Percentiles rank a stretch among this genome's conserved stretches.
Evolutionary conservation across 2,329 filamentous ascomycete genomes (phyloP).

Genomic region (Penicillium janthinellum): DNA sequence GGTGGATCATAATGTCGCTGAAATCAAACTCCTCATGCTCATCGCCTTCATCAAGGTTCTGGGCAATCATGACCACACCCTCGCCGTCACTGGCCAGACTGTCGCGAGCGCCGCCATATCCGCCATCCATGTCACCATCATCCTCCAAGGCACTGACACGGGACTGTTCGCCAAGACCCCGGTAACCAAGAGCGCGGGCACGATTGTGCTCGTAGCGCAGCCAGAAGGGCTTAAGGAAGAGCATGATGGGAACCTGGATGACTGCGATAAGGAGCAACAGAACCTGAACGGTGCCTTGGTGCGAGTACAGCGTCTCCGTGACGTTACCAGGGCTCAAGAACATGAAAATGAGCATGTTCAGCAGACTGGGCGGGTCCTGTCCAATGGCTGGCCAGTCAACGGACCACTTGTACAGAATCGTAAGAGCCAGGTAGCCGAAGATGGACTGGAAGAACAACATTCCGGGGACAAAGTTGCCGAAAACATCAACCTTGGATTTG

Average conservation of each 20-base stretch:
- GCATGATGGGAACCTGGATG: slow-evolving; percentile 81
- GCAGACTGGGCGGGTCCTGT: slow-evolving; percentile 74
- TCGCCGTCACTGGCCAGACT: slow-evolving; percentile 77
- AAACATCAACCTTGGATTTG: slow-evolving; percentile 92
- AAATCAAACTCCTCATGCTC: slow-evolving; percentile 98
- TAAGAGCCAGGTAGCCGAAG: slow-evolving; percentile 92
- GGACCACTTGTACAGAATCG: slow-evolving; percentile 96
- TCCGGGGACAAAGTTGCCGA: slow-evolving; percentile 94
- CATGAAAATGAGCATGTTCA: slow-evolving; percentile 99
- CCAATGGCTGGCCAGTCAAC: slow-evolving; percentile 77
- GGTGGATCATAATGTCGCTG: slow-evolving; percentile 96
- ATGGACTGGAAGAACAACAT: slow-evolving; percentile 99
- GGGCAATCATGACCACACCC: slow-evolving; percentile 82
- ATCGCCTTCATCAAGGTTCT: slow-evolving; percentile 72
- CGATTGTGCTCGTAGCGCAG: slow-evolving; percentile 91
- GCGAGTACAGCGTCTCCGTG: slow-evolving; percentile 70
- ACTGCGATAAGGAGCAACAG: slow-evolving; percentile 80
- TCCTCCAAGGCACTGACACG: slow-evolving; percentile 87
- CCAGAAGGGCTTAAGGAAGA: slow-evolving; percentile 95
- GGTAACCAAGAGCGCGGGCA: slow-evolving; percentile 84
- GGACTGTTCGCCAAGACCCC: slow-evolving; percentile 85
- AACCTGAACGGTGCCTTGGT: slow-evolving; percentile 75
- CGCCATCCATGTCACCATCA: slow-evolving; percentile 72
- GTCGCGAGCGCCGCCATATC: slow-evolving; percentile 61
- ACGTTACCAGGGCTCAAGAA: slow-evolving; percentile 82